Percentiles rank a stretch among this genome's conserved stretches.
phyloP scores from a whole-genome alignment of 1,284 basidiomycete genomes.

The Lentinus polychrous region DNA sequence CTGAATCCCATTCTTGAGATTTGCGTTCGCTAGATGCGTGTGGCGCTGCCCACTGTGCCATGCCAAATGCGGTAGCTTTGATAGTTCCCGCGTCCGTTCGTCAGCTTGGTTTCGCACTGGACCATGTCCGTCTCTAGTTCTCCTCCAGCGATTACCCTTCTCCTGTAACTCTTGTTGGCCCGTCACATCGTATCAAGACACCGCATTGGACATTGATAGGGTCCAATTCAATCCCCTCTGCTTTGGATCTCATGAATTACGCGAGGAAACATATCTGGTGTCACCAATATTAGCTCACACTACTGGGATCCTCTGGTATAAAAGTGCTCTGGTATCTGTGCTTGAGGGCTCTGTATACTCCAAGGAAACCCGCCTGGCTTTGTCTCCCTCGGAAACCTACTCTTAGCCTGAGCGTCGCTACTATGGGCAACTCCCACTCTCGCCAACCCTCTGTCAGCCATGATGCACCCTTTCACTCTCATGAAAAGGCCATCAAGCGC shows the following conservation, averaged over 20 bases:
- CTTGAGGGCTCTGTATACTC: background rate
- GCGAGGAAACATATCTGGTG: background rate
- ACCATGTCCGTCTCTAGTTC: background rate
- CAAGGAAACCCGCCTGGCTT: background rate
- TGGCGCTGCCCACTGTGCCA: constrained; percentile 1
- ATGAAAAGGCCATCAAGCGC: constrained; percentile 7
- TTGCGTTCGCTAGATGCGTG: background rate
- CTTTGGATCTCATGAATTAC: background rate
- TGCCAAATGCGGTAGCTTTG: constrained; percentile 3
- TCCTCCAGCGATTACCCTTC: background rate
- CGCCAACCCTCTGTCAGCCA: background rate
- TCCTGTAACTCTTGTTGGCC: background rate
- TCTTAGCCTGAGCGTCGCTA: background rate
- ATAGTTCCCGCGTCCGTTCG: constrained; percentile 3
- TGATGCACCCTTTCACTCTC: background rate
- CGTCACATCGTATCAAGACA: background rate
- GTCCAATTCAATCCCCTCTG: background rate
- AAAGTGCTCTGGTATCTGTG: background rate
- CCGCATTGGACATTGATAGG: background rate
- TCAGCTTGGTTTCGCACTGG: background rate
- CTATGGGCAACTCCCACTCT: constrained; percentile 6
- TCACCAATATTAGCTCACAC: background rate
- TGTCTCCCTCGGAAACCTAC: background rate
- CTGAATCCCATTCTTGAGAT: background rate
- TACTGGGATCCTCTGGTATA: constrained; percentile 1